Base-by-base conservation (phyloP, 2,329 filamentous ascomycete genomes). In the Venturia asperata region DNA sequence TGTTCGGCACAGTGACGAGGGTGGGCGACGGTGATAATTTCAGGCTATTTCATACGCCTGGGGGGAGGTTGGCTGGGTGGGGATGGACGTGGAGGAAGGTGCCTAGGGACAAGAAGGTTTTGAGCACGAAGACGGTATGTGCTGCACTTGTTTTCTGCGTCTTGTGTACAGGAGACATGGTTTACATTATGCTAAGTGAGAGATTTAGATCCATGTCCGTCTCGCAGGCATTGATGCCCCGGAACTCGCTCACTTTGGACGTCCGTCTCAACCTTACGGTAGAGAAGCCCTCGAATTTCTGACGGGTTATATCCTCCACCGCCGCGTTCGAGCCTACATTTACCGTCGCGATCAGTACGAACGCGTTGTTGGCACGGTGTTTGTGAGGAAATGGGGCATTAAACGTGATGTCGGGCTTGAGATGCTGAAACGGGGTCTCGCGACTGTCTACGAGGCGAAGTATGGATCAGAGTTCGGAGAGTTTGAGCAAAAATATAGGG, bases 1-100 rank as follows among this genome's bases (percentile, higher is more conserved):
- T 99, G 52, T 89, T 93, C 70, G 94, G 94, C 17, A 84, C 84
- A 67, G 94, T 97, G 52, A 97, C 93, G 15, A 92, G 90, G 70
- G 94, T 99, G 30, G 94, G 95, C 52, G 94, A 99, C 81, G 95
- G 92, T 4, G 94, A 99, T 76, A 93, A 93, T 74, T 97, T 99
- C 75, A 89, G 94, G 70, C 76, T 99, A 61, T 99, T 89, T 74
- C 94, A 99, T 75, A 97, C 92, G 0, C 94, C 94, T 0, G 93
- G 93, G n/a, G 94, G 94, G 13, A 83, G 87, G 69, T 76, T 92
- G 63, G 83, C 88, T 13, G 94, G 94, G 64, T 99, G 94, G 94
- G 92, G 89, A n/a, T 96, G 91, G 91, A 87, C 84, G 6, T 81
- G 84, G 74, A 81, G 91, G 71, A 87, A 78, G 66, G 82, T 96